Evolutionary conservation across 176 grass and related monocot species (phyloP), one percentile per base, ranked within the genome.

Genomic region (Thalia dealbata): DNA sequence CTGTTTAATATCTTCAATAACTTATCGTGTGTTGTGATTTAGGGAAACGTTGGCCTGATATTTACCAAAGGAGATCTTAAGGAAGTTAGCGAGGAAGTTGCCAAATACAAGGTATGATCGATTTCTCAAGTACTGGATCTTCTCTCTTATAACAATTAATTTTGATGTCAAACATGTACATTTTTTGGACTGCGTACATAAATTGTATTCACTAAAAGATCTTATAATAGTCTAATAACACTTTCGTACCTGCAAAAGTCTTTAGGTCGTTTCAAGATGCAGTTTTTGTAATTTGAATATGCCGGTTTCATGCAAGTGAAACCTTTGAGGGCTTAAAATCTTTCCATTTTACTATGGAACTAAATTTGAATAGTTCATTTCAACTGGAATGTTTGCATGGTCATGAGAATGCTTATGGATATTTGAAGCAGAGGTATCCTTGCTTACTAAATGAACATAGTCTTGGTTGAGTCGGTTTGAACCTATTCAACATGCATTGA

Each of bases 11-110:
- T n/a, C n/a, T n/a, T n/a, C n/a, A n/a, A n/a, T n/a, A n/a, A n/a
- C n/a, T n/a, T n/a, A n/a, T n/a, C n/a, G n/a, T n/a, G n/a, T 64
- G 23, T 64, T 28, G 52, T 50, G 13, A 16, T 29, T 29, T 12
- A 72, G 70, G 70, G 70, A 52, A 72, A 72, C 29, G 70, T 72
- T 7, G 70, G 70, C 0, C 70, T 72, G 48, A 72, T 72, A 72
- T 72, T 72, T 52, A 72, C 70, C 12, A 72, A 72, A 14, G 70
- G 70, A 55, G 70, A 72, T 54, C 70, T 72, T 29, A 72, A 72
- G 70, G 70, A 72, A 32, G 70, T 72, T 9, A 72, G 70, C 3
- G 70, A 72, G 26, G 70, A 72, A 14, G 70, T 72, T 21, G 70
- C 70, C 6, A 72, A 72, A 48, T 72, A 72, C 70, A 55, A 72